Conservation (phyloP, 768 basidiomycete genomes). For the Lactarius deliciosus region DNA sequence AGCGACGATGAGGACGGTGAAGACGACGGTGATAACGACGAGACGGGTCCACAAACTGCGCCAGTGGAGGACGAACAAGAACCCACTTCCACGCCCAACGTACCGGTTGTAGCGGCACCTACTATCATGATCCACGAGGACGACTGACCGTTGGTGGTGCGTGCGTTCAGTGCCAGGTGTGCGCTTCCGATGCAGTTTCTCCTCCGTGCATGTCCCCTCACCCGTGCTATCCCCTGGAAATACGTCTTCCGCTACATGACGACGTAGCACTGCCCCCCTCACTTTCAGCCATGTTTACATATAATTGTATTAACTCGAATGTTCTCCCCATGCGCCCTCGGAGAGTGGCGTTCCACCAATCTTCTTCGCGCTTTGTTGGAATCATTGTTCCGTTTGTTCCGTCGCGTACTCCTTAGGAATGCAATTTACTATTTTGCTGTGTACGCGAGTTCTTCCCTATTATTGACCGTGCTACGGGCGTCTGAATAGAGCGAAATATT, state of each 20-base stretch:
- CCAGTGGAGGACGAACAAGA: slow-evolving; percentile 11
- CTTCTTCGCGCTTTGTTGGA: too few relatives aligned
- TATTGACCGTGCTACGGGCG: too few relatives aligned
- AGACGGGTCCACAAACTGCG: slow-evolving; percentile 32
- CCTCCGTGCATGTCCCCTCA: not conserved
- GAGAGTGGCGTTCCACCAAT: not conserved
- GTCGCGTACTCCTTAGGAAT: too few relatives aligned
- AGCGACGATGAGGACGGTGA: slow-evolving; percentile 42
- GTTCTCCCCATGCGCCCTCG: not conserved
- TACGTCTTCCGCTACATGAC: not conserved
- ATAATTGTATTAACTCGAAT: not conserved
- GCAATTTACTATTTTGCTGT: too few relatives aligned
- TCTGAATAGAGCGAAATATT: too few relatives aligned
- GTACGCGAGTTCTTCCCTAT: too few relatives aligned
- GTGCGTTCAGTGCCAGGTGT: slow-evolving; percentile 1
- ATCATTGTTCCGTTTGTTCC: too few relatives aligned
- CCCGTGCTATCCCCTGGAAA: not conserved
- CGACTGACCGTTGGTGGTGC: slow-evolving; percentile 36
- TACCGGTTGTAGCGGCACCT: slow-evolving; percentile 38
- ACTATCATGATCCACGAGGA: slow-evolving; percentile 54
- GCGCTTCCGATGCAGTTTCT: not conserved
- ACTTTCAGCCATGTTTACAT: not conserved
- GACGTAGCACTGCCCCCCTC: not conserved
- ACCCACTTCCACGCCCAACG: slow-evolving; percentile 12
- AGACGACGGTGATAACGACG: slow-evolving; percentile 24